Conservation (phyloP, 345 rosid species). For the Populus alba region DNA sequence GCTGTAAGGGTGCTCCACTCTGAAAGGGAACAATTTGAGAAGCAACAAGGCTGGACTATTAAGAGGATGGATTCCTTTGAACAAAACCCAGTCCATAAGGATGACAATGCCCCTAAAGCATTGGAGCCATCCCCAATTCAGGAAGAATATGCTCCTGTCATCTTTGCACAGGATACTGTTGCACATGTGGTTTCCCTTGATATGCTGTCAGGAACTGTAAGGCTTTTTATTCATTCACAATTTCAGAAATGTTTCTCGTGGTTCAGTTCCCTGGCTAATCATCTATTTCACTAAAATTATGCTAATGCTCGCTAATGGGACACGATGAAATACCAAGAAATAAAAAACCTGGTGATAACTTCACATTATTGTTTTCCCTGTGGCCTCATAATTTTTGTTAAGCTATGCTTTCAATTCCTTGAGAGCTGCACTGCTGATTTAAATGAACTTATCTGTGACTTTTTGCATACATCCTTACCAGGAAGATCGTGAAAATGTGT, state of each 20-base stretch:
- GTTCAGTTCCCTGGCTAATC: neutral
- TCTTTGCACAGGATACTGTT: conserved; percentile 96
- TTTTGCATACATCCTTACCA: conserved; percentile 29
- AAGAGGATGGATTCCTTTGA: conserved; percentile 71
- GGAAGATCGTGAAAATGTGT: conserved; percentile 92
- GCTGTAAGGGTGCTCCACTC: conserved; percentile 86
- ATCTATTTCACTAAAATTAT: neutral
- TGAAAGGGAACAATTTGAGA: conserved; percentile 90
- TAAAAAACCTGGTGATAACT: neutral
- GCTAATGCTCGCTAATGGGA: neutral
- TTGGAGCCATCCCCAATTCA: conserved; percentile 77
- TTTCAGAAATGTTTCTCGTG: neutral
- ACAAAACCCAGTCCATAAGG: conserved; percentile 78
- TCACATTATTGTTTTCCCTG: neutral
- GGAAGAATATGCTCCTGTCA: conserved; percentile 97
- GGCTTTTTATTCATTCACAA: conserved; percentile 16
- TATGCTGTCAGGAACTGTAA: conserved; percentile 89
- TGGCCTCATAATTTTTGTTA: neutral
- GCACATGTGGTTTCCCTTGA: conserved; percentile 87
- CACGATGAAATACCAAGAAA: neutral
- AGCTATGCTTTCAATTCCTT: neutral
- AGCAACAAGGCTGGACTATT: conserved; percentile 90
- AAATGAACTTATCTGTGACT: conserved; percentile 1
- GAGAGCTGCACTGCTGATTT: neutral
- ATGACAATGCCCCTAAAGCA: conserved; percentile 54